Percentiles rank a stretch among this genome's conserved stretches.
Evolutionary conservation across 1,139 yeast species (phyloP).

Genomic region (Candida albicans): DNA sequence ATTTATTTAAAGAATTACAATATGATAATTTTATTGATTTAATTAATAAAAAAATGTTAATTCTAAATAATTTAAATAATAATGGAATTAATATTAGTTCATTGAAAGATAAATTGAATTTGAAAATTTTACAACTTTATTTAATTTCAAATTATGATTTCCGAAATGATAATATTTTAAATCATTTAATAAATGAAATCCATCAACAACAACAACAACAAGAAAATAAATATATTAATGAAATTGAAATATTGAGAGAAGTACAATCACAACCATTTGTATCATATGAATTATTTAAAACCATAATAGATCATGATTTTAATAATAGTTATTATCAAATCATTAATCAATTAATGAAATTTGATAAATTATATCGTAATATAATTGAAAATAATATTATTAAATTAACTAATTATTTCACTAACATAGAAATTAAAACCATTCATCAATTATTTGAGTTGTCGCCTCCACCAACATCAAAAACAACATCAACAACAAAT

Average conservation of each 20-base stretch:
- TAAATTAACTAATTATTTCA: slow-evolving; percentile 30
- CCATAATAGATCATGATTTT: slow-evolving; percentile 6
- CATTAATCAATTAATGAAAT: slow-evolving; percentile 12
- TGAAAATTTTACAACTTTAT: slow-evolving; percentile 31
- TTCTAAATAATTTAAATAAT: slow-evolving; percentile 21
- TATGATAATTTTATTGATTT: slow-evolving; percentile 31
- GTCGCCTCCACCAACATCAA: too few species aligned
- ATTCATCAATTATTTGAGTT: slow-evolving; percentile 17
- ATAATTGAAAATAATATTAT: slow-evolving; percentile 34
- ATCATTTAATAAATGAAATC: slow-evolving; percentile 18
- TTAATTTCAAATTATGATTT: slow-evolving; percentile 37
- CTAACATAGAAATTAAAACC: slow-evolving; percentile 22
- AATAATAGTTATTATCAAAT: slow-evolving; percentile 10
- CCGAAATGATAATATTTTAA: slow-evolving; percentile 29
- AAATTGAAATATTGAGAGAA: not conserved
- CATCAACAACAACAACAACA: not conserved
- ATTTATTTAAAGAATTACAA: slow-evolving; percentile 22
- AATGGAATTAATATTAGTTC: slow-evolving; percentile 4
- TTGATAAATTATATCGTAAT: slow-evolving; percentile 21
- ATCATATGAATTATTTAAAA: not conserved
- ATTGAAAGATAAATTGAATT: slow-evolving; percentile 15
- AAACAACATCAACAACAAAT: too few species aligned
- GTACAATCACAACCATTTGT: slow-evolving; percentile 10
- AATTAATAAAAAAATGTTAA: slow-evolving; percentile 38
- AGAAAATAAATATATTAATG: slow-evolving; percentile 9